Evolutionary conservation across 2,329 filamentous ascomycete species (phyloP), one percentile per base, ranked within the genome.

Genomic region (Alternaria panax): DNA sequence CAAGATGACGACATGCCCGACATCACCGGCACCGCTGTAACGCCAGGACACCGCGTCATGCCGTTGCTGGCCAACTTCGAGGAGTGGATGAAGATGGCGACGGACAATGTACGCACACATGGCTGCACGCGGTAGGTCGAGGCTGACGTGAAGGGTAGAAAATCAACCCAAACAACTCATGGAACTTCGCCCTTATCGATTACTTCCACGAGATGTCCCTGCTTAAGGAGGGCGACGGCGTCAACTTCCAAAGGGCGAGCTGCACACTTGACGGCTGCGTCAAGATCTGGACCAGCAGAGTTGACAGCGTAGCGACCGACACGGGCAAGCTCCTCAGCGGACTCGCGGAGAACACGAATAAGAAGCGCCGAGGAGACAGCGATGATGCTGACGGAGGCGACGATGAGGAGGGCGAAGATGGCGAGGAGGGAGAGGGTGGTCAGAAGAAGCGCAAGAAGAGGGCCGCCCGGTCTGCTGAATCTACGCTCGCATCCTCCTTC

Each of bases 31-130:
- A 87, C 84, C 64, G 92, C 90, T 36, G 90, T 96, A 54, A 97
- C 95, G 60, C 95, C 94, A 54, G 94, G 96, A 90, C 97, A 97
- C 85, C 91, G 93, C 62, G 92, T 73, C 32, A 69, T 97, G 27
- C 95, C 95, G 1, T 91, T 99, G 70, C 84, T 99, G 54, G 95
- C 95, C 73, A 99, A 99, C 80, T 99, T 98, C 72, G 95, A 99
- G 78, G 95, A 99, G 78, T 98, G 94, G 95, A 98, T 99, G 93
- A 99, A 98, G 85, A 96, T 99, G 93, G 95, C 95, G 2, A 98
- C 95, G 16, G 95, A 99, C 82, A 99, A 99, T 72, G 77, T 79
- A 72, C 50, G 64, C 54, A 45, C 22, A 14, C 40, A 16, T 4
- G 5, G 14, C 18, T 12, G n/a, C 20, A 16, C 20, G 4, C 28